A percentile compares a stretch with the other conserved stretches of the same genome.
Evolutionary conservation across 768 basidiomycete genomes (phyloP).

Genomic region (Cyclocybe cylindracea): DNA sequence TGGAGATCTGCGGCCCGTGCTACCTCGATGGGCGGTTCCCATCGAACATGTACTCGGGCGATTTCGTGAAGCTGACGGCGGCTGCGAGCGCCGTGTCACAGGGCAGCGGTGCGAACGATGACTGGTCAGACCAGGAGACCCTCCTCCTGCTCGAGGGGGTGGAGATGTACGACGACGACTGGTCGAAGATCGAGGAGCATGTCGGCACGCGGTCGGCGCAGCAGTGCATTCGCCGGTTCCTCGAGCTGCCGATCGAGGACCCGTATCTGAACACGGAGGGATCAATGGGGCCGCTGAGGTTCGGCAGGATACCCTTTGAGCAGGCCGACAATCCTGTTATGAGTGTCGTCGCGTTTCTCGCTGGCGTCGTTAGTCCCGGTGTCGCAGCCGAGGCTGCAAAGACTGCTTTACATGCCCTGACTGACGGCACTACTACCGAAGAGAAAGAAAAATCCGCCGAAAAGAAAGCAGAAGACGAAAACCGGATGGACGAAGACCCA

Average conservation of each 20-base stretch:
- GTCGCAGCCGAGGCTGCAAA: conserved; percentile 95
- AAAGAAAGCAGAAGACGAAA: conserved; percentile 36
- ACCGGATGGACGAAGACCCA: conserved; percentile 50
- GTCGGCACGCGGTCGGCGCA: conserved; percentile 90
- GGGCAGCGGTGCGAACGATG: conserved; percentile 46
- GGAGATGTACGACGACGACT: conserved; percentile 98
- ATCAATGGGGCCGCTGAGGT: conserved; percentile 73
- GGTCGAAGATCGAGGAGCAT: conserved; percentile 90
- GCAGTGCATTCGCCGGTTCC: conserved; percentile 94
- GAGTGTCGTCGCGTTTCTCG: conserved; percentile 97
- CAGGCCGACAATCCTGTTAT: conserved; percentile 97
- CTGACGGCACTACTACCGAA: conserved; percentile 47
- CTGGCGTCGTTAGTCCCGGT: conserved; percentile 86
- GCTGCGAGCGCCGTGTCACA: conserved; percentile 39
- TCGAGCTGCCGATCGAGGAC: conserved; percentile 96
- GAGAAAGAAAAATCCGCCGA: conserved; percentile 27
- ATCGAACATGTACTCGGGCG: conserved; percentile 92
- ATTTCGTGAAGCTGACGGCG: conserved; percentile 85
- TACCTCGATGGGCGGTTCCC: conserved; percentile 98
- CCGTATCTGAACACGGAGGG: conserved; percentile 81
- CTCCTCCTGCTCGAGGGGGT: conserved; percentile 91
- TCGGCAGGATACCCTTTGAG: conserved; percentile 84
- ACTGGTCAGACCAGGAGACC: conserved; percentile 92
- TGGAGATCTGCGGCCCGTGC: conserved; percentile 88
- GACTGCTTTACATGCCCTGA: conserved; percentile 81